Evolutionary conservation across 108 stramenopile genomes (phyloP), one percentile per base, ranked within the genome.

Genomic region (Nannochloropsis gaditana): DNA sequence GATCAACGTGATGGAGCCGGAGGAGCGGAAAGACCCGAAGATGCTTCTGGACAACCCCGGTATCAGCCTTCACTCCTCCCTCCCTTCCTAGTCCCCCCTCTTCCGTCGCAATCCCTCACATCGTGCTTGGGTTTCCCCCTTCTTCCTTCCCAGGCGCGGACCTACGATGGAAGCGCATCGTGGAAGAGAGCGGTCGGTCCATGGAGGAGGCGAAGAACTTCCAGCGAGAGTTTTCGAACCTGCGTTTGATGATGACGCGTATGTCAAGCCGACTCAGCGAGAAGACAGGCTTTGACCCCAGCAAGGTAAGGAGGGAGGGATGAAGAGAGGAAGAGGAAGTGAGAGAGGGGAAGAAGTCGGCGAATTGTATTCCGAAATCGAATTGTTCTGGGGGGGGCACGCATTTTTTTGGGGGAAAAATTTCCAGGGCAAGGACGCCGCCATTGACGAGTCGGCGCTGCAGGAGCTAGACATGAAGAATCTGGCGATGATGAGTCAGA

Each of bases 1-100:
- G 92, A 97, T 98, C 87, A 81, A 85, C 31, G 92, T 93, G 85
- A 98, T 98, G 97, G 96, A 93, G 9, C 93, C 93, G 84, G 92
- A 93, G 87, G 97, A 98, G 86, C 91, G 95, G 41, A 89, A 86
- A 5, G 92, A 94, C 79, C 97, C 97, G 5, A 94, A 95, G 9
- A 91, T 98, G 31, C 85, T 98, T 43, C 91, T 96, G 50, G 92
- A 89, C 1, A 94, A 96, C 89, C 88, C 85, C n/a, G 90, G 92
- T 42, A 94, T 95, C 2, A 11, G 11, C 47, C 47, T 50, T 15
- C 47, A 11, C 15, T 15, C 47, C 47, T 50, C 47, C 47, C 1
- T 50, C 47, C 47, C 47, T 50, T 50, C 47, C 47, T 50, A 10
- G 11, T 15, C 15, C 1, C 1, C 15, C 15, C 47, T 1, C 15